Conservation (phyloP, 805 yeast species). For the Zygoascus flipseniorum region DNA sequence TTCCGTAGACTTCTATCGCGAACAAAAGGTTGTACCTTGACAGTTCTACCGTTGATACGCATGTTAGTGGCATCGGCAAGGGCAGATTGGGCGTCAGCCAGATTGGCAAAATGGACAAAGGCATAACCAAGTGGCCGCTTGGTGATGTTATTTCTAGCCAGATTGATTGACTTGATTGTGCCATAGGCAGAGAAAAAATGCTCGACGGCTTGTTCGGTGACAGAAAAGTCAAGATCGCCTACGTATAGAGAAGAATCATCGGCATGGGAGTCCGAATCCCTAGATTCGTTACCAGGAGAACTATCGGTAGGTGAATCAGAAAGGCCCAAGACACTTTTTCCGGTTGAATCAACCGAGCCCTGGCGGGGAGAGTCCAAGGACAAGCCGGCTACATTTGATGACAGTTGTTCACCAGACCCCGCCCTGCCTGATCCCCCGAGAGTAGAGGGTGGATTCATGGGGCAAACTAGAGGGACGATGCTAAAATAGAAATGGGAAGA, state of each 20-base stretch:
- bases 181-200: slow-evolving; percentile 67
- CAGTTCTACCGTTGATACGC: slow-evolving; percentile 73
- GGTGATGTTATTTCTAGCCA: slow-evolving; percentile 83
- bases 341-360: too few species aligned
- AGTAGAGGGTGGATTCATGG: neutral
- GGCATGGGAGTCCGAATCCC: neutral
- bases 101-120: slow-evolving; percentile 73
- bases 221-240: slow-evolving; percentile 70
- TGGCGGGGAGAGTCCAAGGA: neutral
- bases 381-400: neutral
- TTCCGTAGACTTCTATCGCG: slow-evolving; percentile 81
- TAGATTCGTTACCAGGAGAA: neutral
- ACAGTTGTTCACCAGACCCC: neutral
- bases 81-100: slow-evolving; percentile 74
- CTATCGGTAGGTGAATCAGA: neutral
- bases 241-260: slow-evolving; percentile 44
- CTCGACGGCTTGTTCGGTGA: slow-evolving; percentile 57
- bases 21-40: slow-evolving; percentile 92
- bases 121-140: slow-evolving; percentile 88
- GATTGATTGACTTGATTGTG: slow-evolving; percentile 79
- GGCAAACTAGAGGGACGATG: neutral
- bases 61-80: slow-evolving; percentile 76
- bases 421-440: neutral
- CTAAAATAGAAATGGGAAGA: too few species aligned
- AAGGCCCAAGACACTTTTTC: neutral